Evolutionary conservation across 495 filamentous ascomycete genomes (phyloP).

Genomic region (Bryoglossum gracile): DNA sequence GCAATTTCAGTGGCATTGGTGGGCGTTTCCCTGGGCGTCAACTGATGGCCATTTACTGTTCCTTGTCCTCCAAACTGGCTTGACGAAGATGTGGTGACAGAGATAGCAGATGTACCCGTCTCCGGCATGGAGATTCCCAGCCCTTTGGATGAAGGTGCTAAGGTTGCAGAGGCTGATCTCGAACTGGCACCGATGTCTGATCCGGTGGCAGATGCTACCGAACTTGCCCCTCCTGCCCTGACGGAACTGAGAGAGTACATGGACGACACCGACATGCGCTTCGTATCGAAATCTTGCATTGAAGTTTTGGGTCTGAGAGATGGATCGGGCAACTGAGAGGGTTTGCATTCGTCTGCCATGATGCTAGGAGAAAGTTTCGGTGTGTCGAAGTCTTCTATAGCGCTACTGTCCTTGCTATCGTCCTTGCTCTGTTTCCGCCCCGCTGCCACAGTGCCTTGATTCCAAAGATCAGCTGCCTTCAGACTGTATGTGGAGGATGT

Average conservation of each 20-base stretch:
- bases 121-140: slow-evolving; percentile 33
- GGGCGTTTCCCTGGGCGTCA: slow-evolving; percentile 36
- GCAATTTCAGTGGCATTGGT: slow-evolving; percentile 31
- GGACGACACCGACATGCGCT: slow-evolving; percentile 59
- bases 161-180: slow-evolving; percentile 11
- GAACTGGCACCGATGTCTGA: slow-evolving; percentile 18
- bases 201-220: slow-evolving; percentile 27
- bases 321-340: slow-evolving; percentile 37
- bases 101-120: slow-evolving; percentile 44
- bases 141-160: slow-evolving; percentile 15
- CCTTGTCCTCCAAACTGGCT: slow-evolving; percentile 28
- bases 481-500: slow-evolving; percentile 19
- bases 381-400: slow-evolving; percentile 36
- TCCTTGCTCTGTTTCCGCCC: slow-evolving; percentile 4
- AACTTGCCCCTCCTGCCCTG: slow-evolving; percentile 35
- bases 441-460: slow-evolving; percentile 1
- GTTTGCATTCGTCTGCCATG: slow-evolving; percentile 22
- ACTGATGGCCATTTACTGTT: slow-evolving; percentile 32
- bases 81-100: slow-evolving; percentile 45
- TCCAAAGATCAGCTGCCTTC: slow-evolving; percentile 2
- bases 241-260: slow-evolving; percentile 56
- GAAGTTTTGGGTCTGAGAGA: slow-evolving; percentile 36
- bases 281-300: slow-evolving; percentile 40
- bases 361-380: slow-evolving; percentile 32
- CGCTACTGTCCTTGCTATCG: slow-evolving; percentile 21